Percentiles rank a stretch among this genome's conserved stretches.
phyloP scores from a whole-genome alignment of 2,329 filamentous ascomycete species.

The Pseudogymnoascus destructans region DNA sequence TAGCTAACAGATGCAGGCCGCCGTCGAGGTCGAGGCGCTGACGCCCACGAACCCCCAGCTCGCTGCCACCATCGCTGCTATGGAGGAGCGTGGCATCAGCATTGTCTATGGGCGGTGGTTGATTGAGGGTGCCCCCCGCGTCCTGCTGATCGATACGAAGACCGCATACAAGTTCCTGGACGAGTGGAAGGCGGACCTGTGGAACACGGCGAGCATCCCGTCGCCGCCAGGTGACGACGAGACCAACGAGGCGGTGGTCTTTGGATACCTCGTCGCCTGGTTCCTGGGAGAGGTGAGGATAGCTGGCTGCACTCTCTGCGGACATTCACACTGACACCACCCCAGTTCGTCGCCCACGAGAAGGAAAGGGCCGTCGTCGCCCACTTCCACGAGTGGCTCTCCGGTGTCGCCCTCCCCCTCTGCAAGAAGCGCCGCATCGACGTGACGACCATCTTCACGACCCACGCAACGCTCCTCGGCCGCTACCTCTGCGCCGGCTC shows the following conservation, averaged over 20 bases:
- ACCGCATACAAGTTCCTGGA: conserved; percentile 83
- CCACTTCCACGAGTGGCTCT: conserved; percentile 98
- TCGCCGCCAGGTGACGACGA: conserved; percentile 83
- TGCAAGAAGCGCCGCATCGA: conserved; percentile 92
- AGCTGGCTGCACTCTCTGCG: conserved; percentile 1
- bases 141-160: conserved; percentile 88
- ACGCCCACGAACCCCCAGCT: conserved; percentile 72
- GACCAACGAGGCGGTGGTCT: conserved; percentile 94
- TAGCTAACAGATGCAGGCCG: conserved; percentile 46
- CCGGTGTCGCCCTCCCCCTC: conserved; percentile 82
- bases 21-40: conserved; percentile 94
- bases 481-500: conserved; percentile 94
- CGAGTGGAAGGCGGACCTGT: conserved; percentile 95
- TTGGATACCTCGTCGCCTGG: conserved; percentile 95
- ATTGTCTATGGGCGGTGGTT: conserved; percentile 93
- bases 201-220: conserved; percentile 88
- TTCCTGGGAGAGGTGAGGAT: conserved; percentile 80
- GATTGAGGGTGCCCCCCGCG: conserved; percentile 88
- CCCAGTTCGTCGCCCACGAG: conserved; percentile 83
- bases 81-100: conserved; percentile 82
- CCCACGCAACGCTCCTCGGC: conserved; percentile 87
- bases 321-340: conserved; percentile 8
- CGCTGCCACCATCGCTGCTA: conserved; percentile 71
- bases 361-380: conserved; percentile 86
- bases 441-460: conserved; percentile 96